A percentile compares a stretch with the other conserved stretches of the same genome.
These are phyloP conservation scores for Penicillium sp. DNA, from an alignment of 2,329 filamentous ascomycete species.

Conservation along the genomic window DNA sequence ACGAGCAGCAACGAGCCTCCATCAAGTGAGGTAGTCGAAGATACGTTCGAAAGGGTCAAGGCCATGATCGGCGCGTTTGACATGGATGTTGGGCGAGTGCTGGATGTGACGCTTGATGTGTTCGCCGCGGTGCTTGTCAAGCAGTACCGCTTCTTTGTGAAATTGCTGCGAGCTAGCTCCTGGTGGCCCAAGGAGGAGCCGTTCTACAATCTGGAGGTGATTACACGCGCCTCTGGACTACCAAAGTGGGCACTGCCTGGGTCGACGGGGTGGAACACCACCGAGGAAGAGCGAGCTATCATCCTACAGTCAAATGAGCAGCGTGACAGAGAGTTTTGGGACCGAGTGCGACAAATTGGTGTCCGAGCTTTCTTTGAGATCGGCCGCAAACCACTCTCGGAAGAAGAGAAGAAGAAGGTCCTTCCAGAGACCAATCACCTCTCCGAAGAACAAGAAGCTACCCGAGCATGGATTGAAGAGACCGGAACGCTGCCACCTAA, in stretches of 20 bases:
- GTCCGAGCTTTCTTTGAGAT: constrained; percentile 88
- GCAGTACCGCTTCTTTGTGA: constrained; percentile 91
- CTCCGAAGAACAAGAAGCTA: constrained; percentile 56
- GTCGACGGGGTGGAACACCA: constrained; percentile 63
- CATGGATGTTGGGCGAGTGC: constrained; percentile 88
- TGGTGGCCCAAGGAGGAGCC: constrained; percentile 85
- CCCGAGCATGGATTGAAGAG: constrained; percentile 72
- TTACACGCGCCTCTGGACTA: constrained; percentile 59
- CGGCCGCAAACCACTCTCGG: constrained; percentile 68
- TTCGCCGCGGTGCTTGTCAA: constrained; percentile 93
- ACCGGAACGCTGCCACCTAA: constrained; percentile 80
- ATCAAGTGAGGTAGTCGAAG: constrained; percentile 73
- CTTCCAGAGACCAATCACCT: constrained; percentile 42
- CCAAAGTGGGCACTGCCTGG: constrained; percentile 82
- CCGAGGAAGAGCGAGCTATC: constrained; percentile 67
- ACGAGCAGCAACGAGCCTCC: constrained; percentile 74
- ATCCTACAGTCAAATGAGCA: constrained; percentile 59
- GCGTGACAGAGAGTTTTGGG: constrained; percentile 80
- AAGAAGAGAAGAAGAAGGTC: constrained; percentile 56
- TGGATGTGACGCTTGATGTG: constrained; percentile 93
- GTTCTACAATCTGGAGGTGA: constrained; percentile 37
- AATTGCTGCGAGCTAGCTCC: constrained; percentile 84
- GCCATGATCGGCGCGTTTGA: constrained; percentile 96
- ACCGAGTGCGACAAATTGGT: constrained; percentile 71
- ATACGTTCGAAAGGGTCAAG: constrained; percentile 89